Conservation (phyloP, 306 rosid genomes). For the Fragaria ananassa region DNA sequence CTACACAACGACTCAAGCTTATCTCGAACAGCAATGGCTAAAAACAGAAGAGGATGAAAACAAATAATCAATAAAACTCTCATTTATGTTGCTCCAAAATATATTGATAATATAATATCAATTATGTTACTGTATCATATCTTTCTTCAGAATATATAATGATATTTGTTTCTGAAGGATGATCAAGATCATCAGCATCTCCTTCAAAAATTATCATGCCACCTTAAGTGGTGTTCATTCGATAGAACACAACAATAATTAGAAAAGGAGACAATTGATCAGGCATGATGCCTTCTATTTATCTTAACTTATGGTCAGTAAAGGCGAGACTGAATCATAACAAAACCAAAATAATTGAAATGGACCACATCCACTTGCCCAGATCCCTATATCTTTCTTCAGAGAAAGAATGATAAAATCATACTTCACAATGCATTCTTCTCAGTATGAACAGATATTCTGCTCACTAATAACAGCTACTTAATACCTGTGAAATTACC, state of each 20-base stretch:
- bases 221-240: neutral
- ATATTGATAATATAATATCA: neutral
- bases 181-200: neutral
- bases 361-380: neutral
- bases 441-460: neutral
- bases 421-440: neutral
- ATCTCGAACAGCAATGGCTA: conserved; percentile 82
- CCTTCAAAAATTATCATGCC: neutral
- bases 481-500: neutral
- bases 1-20: conserved; percentile 94
- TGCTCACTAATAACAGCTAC: neutral
- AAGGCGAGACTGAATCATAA: neutral
- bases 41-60: conserved; percentile 26
- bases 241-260: neutral
- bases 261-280: neutral
- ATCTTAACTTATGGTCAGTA: neutral
- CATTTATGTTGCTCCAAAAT: conserved; percentile 10
- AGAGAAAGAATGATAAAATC: neutral
- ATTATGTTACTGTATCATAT: neutral
- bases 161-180: neutral
- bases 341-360: neutral
- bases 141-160: neutral
- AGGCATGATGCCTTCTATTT: neutral
- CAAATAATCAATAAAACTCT: conserved; percentile 12
- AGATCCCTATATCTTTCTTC: neutral